Evolutionary conservation across 257 asterid genomes (phyloP), one percentile per base, ranked within the genome.

Genomic region (Voacanga thouarsii): DNA sequence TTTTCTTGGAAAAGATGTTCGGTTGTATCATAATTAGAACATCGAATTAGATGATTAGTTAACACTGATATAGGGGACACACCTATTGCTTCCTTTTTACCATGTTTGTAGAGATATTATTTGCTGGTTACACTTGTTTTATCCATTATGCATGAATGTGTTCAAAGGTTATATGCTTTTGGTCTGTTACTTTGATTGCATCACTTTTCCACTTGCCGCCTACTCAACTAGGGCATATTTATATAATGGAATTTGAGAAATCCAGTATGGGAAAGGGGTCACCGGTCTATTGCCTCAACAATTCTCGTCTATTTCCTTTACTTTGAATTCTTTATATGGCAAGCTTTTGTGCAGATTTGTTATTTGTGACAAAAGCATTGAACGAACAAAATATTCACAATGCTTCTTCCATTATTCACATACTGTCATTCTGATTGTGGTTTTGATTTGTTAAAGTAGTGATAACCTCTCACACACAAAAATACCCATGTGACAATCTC

Each of bases 131-230:
- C 68, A 61, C 55, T n/a, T 57, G 12, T 51, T 73, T 30, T 51
- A 43, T 77, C 64, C 60, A 41, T 45, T 26, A 30, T 43, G 79
- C 67, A 75, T 77, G 67, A 28, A 81, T 72, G 61, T 72, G 74
- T 71, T 76, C 28, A 77, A 77, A 60, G 80, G 26, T 72, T 39
- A 63, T 72, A n/a, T 82, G 79, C 76, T 78, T 77, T 82, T 71
- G 75, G 80, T 73, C 59, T 67, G 80, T 78, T 67, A 24, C 75
- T 64, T 80, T 75, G 41, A 37, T 80, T 78, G 63, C 86, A 77
- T 80, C 82, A 83, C 60, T 33, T 77, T 68, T 77, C 73, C 74
- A 30, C 72, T 75, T 57, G 74, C 72, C 71, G 75, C 78, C 75
- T 73, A 47, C 80, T 43, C 51, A 43, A 73, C 74, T n/a, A 55